Base-by-base conservation (phyloP, 2,329 filamentous ascomycete genomes). In the Trichoderma gracile region DNA sequence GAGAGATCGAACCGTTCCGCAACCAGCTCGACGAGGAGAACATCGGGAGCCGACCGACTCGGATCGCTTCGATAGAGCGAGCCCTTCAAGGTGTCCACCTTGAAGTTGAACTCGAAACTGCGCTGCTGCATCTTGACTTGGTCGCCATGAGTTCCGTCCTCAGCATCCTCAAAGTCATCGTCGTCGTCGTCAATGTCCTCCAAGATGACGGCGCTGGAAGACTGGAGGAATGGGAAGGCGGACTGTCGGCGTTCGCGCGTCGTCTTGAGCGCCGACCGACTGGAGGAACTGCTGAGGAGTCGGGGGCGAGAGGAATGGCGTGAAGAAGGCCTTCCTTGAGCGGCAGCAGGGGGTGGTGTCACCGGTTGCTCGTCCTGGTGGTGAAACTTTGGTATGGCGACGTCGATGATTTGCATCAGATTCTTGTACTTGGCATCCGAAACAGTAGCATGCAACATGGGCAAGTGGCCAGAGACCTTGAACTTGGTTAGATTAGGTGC, bases 341-440 rank as follows among this genome's bases (percentile, higher is more conserved):
- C 15, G 23, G 49, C 33, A 7, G 40, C 19, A 23, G 19, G 47
- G 12, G 58, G 10, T 25, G 25, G 23, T 9, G 4, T n/a, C 17
- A 40, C 47, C 3, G 6, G 19, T 42, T 70, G 67, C 33, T 60
- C 49, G 5, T 33, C 21, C 1, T 75, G 71, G 19, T 82, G 80
- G 17, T 82, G 80, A 27, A 98, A 89, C 67, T 90, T 93, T 1
- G 95, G 96, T 65, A 99, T 91, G 0, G 95, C 93, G 64, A 97
- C 93, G 66, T 99, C 94, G 67, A 99, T 94, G 49, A 99, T 83
- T 71, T 88, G 93, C 95, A 99, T 99, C 66, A 99, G 77, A 52
- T 87, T 93, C 79, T 98, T 99, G 81, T 99, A 99, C 75, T 99
- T 99, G 43, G 88, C 88, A 71, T 99, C 96, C 0, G 95, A 98